phyloP scores from a whole-genome alignment of 306 rosid genomes.

The Gastrolobium bilobum region DNA sequence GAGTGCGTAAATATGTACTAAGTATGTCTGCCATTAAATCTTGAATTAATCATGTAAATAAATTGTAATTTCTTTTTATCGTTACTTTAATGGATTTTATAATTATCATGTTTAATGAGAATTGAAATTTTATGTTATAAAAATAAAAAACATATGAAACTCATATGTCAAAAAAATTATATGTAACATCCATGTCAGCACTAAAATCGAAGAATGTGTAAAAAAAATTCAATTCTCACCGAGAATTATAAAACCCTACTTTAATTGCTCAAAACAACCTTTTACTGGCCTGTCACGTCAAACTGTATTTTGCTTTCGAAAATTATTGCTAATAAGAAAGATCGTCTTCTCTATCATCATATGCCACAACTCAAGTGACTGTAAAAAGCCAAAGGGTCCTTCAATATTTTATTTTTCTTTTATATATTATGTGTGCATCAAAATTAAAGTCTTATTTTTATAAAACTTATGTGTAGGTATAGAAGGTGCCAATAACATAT shows the following conservation, averaged over 20 bases:
- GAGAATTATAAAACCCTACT: too few relatives aligned
- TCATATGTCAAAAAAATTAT: too few relatives aligned
- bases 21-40: constrained; percentile 1
- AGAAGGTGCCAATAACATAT: too few relatives aligned
- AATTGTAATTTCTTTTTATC: background rate
- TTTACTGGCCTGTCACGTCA: constrained; percentile 47
- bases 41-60: background rate
- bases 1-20: background rate
- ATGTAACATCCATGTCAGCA: too few relatives aligned
- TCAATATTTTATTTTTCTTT: background rate
- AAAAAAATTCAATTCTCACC: too few relatives aligned
- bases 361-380: constrained; percentile 42
- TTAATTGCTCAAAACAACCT: constrained; percentile 33
- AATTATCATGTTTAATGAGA: too few relatives aligned
- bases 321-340: constrained; percentile 15
- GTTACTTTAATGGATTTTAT: background rate
- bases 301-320: constrained; percentile 31
- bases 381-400: background rate
- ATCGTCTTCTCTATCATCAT: constrained; percentile 24
- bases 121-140: too few relatives aligned
- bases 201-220: too few relatives aligned
- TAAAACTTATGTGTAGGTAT: too few relatives aligned
- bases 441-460: too few relatives aligned
- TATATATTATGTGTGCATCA: too few relatives aligned
- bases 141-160: too few relatives aligned